phyloP scores from a whole-genome alignment of 768 basidiomycete genomes.

The Trametes cingulata region DNA sequence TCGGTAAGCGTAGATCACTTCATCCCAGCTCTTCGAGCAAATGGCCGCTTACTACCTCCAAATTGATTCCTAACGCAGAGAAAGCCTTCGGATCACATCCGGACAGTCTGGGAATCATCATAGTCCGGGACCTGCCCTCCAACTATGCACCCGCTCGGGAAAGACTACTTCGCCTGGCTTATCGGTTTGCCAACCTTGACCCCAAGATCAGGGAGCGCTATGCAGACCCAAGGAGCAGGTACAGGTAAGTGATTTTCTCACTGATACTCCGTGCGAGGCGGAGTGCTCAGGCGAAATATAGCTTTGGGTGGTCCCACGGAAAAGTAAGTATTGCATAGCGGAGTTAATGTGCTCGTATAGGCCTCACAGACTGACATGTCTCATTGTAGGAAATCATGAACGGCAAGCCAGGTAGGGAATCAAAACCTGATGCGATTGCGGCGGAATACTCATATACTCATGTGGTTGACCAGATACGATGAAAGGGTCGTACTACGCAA shows the following conservation, averaged over 20 bases:
- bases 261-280: neutral
- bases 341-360: neutral
- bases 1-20: conserved; percentile 46
- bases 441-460: neutral
- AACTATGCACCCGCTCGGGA: conserved; percentile 65
- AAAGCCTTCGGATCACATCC: conserved; percentile 83
- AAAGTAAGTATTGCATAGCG: conserved; percentile 51
- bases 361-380: neutral
- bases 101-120: conserved; percentile 75
- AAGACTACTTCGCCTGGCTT: conserved; percentile 70
- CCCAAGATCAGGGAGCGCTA: conserved; percentile 70
- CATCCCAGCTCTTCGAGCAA: too few species aligned
- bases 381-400: conserved; percentile 87
- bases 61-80: conserved; percentile 41
- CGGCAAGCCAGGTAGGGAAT: conserved; percentile 67
- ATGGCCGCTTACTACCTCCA: neutral
- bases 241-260: conserved; percentile 52
- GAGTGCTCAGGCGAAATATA: conserved; percentile 26
- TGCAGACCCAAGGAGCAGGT: conserved; percentile 68
- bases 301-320: conserved; percentile 98
- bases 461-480: conserved; percentile 56
- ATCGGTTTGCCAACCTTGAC: conserved; percentile 74
- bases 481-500: conserved; percentile 96
- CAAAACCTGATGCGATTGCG: neutral
- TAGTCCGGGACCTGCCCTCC: conserved; percentile 78